These are phyloP conservation scores for Cercospora brassicicola DNA, from an alignment of 2,329 filamentous ascomycete genomes.

Conservation along the genomic window DNA sequence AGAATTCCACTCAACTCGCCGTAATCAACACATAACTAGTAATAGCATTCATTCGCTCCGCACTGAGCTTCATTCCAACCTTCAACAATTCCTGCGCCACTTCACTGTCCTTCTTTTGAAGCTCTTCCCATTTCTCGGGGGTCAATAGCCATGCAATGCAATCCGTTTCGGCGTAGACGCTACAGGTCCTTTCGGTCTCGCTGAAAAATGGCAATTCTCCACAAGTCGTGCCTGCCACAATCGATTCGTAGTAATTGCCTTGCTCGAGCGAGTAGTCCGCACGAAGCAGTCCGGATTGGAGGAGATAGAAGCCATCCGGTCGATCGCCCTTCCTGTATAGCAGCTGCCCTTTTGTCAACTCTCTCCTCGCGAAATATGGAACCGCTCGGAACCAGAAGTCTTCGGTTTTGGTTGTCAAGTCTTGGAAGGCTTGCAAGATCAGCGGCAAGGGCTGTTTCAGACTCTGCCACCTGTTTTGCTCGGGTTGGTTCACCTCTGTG, in stretches of 20 bases:
- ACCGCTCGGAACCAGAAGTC: constrained; percentile 90
- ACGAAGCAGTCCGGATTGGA: constrained; percentile 84
- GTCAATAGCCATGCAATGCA: constrained; percentile 82
- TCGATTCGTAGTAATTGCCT: constrained; percentile 83
- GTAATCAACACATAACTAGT: constrained; percentile 51
- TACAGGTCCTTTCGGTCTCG: constrained; percentile 82
- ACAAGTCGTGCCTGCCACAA: constrained; percentile 90
- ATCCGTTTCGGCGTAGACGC: constrained; percentile 69
- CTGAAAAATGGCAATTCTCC: constrained; percentile 96
- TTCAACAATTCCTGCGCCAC: constrained; percentile 81
- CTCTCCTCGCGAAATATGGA: constrained; percentile 70
- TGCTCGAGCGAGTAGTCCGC: constrained; percentile 91
- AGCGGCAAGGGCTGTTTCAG: constrained; percentile 89
- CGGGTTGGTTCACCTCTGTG: constrained; percentile 54
- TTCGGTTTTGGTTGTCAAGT: constrained; percentile 79
- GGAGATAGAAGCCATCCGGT: constrained; percentile 81
- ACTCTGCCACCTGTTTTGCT: constrained; percentile 71
- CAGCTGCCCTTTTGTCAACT: constrained; percentile 67
- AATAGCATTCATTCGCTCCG: constrained; percentile 80
- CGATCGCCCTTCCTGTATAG: constrained; percentile 74
- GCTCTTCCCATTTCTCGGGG: constrained; percentile 65
- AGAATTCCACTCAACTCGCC: constrained; percentile 37
- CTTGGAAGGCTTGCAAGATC: constrained; percentile 93
- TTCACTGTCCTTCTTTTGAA: constrained; percentile 72
- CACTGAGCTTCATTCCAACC: constrained; percentile 89